Evolutionary conservation across 352 stramenopile genomes (phyloP).

Genomic region (Pythium coloratum): DNA sequence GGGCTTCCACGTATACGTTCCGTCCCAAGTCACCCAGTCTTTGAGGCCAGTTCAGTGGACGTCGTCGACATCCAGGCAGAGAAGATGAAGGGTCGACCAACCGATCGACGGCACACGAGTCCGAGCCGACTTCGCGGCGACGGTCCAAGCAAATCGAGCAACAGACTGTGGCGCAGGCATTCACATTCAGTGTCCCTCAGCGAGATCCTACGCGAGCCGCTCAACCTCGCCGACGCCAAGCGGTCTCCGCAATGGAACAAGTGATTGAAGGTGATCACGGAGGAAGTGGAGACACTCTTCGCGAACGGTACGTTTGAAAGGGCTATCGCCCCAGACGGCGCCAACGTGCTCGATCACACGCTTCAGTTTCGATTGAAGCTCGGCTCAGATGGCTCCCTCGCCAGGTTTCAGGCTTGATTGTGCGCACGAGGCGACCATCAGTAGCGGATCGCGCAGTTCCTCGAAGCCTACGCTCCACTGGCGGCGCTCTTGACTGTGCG

Average conservation of each 20-base stretch:
- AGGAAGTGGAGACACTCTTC: constrained; percentile 5
- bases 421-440: constrained; percentile 14
- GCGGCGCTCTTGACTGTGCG: constrained; percentile 4
- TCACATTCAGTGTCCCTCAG: neutral
- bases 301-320: constrained; percentile 14
- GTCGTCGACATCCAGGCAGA: neutral
- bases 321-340: neutral
- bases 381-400: neutral
- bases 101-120: neutral
- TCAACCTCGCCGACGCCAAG: neutral
- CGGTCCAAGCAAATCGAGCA: constrained; percentile 5
- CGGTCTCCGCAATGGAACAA: neutral
- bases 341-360: constrained; percentile 10
- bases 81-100: neutral
- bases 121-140: neutral
- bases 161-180: neutral
- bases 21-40: neutral
- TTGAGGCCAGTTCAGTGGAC: neutral
- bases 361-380: constrained; percentile 17
- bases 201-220: constrained; percentile 6
- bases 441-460: neutral
- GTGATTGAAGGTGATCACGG: neutral
- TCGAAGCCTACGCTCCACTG: constrained; percentile 14
- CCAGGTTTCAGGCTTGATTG: constrained; percentile 3
- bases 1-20: constrained; percentile 2